phyloP scores from a whole-genome alignment of 805 yeast species.

The Candida tallmaniae region DNA sequence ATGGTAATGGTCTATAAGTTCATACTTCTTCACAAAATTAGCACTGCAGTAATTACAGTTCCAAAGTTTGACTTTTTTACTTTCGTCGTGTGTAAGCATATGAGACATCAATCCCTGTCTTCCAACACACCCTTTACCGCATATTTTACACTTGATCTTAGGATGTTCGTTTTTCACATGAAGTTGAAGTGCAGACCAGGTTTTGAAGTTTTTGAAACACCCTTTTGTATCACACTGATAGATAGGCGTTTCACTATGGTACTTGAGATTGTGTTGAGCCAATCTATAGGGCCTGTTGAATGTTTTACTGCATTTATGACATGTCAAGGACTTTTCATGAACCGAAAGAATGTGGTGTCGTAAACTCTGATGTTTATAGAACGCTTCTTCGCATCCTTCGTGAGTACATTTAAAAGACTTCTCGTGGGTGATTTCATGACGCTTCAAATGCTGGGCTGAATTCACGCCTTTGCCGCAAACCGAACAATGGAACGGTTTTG shows the following conservation, averaged over 20 bases:
- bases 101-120: slow-evolving; percentile 66
- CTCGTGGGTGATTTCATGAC: slow-evolving; percentile 82
- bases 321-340: slow-evolving; percentile 55
- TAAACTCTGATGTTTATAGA: slow-evolving; percentile 71
- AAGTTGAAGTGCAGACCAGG: slow-evolving; percentile 68
- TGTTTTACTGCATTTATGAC: slow-evolving; percentile 58
- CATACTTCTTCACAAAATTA: slow-evolving; percentile 53
- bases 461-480: slow-evolving; percentile 80
- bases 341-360: slow-evolving; percentile 63
- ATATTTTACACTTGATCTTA: slow-evolving; percentile 55
- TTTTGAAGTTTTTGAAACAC: slow-evolving; percentile 56
- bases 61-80: slow-evolving; percentile 55
- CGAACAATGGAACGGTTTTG: slow-evolving; percentile 69
- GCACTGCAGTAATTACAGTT: slow-evolving; percentile 54
- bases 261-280: slow-evolving; percentile 59
- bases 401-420: slow-evolving; percentile 55
- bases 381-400: slow-evolving; percentile 61
- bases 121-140: slow-evolving; percentile 74
- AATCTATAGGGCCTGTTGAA: slow-evolving; percentile 65
- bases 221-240: slow-evolving; percentile 61
- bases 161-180: slow-evolving; percentile 76
- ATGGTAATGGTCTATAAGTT: slow-evolving; percentile 53
- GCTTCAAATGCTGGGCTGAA: slow-evolving; percentile 70
- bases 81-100: slow-evolving; percentile 60
- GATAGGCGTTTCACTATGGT: slow-evolving; percentile 53